phyloP scores from a whole-genome alignment of 257 asterid species.

The Perilla frutescens region DNA sequence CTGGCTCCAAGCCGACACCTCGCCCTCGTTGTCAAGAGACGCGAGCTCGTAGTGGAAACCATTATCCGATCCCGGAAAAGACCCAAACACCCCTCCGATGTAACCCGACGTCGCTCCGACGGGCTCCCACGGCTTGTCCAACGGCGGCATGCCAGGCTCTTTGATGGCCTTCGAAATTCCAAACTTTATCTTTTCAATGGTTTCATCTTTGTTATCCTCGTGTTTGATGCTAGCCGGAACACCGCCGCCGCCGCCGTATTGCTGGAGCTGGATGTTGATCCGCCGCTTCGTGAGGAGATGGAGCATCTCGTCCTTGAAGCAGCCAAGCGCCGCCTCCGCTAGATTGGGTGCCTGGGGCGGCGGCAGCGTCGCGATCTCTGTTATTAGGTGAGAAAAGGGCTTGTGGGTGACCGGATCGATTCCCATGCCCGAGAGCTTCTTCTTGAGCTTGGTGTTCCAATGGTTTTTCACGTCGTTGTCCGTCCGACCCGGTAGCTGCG shows the following conservation, averaged over 20 bases:
- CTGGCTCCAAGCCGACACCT: conserved; percentile 66
- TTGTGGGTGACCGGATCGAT: conserved; percentile 97
- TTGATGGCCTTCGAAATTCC: conserved; percentile 69
- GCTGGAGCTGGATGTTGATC: conserved; percentile 73
- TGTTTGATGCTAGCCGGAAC: conserved; percentile 35
- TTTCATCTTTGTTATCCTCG: conserved; percentile 52
- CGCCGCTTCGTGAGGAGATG: conserved; percentile 89
- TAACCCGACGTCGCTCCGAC: conserved; percentile 43
- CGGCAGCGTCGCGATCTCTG: conserved; percentile 87
- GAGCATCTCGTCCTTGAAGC: conserved; percentile 98
- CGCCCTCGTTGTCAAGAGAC: conserved; percentile 51
- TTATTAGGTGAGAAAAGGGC: conserved; percentile 87
- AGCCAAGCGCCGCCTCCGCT: conserved; percentile 94
- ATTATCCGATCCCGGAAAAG: conserved; percentile 49
- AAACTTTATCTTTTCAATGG: conserved; percentile 57
- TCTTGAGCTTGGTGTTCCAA: conserved; percentile 95
- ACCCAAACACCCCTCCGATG: conserved; percentile 41
- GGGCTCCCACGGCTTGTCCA: conserved; percentile 53
- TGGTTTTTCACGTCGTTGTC: conserved; percentile 95
- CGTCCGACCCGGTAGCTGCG: conserved; percentile 91
- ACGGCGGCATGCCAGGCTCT: conserved; percentile 38
- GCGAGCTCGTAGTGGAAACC: conserved; percentile 59
- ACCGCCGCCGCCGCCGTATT: conserved; percentile 21
- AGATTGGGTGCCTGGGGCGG: conserved; percentile 89
- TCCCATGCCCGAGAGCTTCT: conserved; percentile 95